Conservation (phyloP, 2,329 filamentous ascomycete species). For the Colletotrichum nymphaeae region DNA sequence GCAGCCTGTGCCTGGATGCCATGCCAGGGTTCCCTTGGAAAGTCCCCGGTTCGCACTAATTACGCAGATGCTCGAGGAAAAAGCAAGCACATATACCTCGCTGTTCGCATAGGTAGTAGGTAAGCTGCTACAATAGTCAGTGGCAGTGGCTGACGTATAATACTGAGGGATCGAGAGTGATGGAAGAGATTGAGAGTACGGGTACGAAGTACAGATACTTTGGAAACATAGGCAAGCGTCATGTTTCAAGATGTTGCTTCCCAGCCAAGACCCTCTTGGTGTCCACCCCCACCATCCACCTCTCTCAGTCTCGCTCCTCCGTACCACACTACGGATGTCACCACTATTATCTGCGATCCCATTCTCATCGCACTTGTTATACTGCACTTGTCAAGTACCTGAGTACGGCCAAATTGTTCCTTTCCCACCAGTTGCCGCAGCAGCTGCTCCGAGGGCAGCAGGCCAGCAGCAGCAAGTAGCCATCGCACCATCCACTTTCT, state of each 20-base stretch:
- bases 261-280: conserved; percentile 21
- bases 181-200: not conserved
- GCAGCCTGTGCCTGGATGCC: not conserved
- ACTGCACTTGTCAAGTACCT: not conserved
- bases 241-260: conserved; percentile 22
- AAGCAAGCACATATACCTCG: not conserved
- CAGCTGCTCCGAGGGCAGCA: not conserved
- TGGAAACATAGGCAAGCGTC: conserved; percentile 21
- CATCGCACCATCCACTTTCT: not conserved
- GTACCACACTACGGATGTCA: not conserved
- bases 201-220: not conserved
- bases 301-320: not conserved
- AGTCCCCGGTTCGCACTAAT: not conserved
- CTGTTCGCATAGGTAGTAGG: not conserved
- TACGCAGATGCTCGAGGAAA: not conserved
- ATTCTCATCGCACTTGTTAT: not conserved
- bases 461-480: not conserved
- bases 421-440: not conserved
- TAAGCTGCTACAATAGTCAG: not conserved
- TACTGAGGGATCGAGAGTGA: not conserved
- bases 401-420: not conserved
- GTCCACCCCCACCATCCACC: conserved; percentile 33
- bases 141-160: not conserved
- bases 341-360: not conserved
- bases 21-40: conserved; percentile 13